Conservation (phyloP, 805 yeast species). For the Metschnikowia lachancei region DNA sequence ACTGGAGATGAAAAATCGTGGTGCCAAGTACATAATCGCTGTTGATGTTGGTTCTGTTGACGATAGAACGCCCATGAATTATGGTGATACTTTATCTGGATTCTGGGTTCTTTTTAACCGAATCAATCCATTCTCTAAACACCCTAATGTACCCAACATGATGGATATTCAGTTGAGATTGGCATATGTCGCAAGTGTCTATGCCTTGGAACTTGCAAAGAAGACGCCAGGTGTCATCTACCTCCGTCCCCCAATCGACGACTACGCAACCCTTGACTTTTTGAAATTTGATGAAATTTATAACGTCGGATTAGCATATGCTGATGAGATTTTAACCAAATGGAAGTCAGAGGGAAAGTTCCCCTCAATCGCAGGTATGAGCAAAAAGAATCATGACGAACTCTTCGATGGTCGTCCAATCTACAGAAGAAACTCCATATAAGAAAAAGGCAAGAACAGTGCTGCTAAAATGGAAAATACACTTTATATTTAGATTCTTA, state of each 20-base stretch:
- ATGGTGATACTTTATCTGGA: slow-evolving; percentile 92
- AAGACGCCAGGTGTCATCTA: slow-evolving; percentile 80
- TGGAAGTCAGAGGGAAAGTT: slow-evolving; percentile 53
- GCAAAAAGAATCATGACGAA: slow-evolving; percentile 10
- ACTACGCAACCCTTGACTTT: slow-evolving; percentile 88
- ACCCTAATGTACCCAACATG: slow-evolving; percentile 89
- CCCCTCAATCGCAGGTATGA: slow-evolving; percentile 58
- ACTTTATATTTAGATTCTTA: neutral
- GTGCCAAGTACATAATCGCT: slow-evolving; percentile 84
- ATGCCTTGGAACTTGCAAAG: slow-evolving; percentile 87
- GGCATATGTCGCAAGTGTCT: slow-evolving; percentile 93
- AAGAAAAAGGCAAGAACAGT: neutral
- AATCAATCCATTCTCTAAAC: slow-evolving; percentile 83
- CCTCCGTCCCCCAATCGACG: slow-evolving; percentile 90
- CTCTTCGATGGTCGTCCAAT: slow-evolving; percentile 7
- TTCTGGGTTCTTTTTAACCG: slow-evolving; percentile 85
- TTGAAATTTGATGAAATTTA: slow-evolving; percentile 88
- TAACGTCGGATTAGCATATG: slow-evolving; percentile 74
- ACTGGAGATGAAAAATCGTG: slow-evolving; percentile 82
- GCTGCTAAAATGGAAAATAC: neutral
- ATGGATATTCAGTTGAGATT: slow-evolving; percentile 91
- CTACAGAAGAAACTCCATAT: slow-evolving; percentile 20
- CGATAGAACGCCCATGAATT: slow-evolving; percentile 82
- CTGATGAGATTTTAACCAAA: slow-evolving; percentile 52
- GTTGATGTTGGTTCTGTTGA: slow-evolving; percentile 96